These are phyloP conservation scores for Fraxinus sp. DNA, from an alignment of 305 asterid species.

Conservation along the genomic window DNA sequence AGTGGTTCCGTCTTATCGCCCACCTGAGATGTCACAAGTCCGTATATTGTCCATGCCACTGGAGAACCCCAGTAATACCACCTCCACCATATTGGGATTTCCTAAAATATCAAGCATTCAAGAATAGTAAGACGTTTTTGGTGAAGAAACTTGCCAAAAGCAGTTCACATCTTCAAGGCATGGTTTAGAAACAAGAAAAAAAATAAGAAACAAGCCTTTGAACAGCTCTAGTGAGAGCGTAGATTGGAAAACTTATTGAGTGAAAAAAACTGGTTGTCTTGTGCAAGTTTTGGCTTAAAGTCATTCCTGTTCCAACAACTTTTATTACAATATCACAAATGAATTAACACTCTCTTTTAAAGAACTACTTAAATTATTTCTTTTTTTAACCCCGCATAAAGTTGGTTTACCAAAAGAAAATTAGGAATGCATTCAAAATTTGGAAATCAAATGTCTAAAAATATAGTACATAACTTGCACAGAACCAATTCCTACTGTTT, in stretches of 20 bases:
- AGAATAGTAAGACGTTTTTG: neutral
- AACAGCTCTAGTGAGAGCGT: neutral
- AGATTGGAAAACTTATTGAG: neutral
- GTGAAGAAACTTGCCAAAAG: neutral
- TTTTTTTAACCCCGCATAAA: neutral
- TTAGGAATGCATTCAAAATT: neutral
- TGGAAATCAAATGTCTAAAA: neutral
- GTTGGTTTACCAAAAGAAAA: neutral
- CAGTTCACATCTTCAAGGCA: neutral
- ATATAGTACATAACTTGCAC: neutral
- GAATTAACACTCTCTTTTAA: neutral
- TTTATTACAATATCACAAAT: neutral
- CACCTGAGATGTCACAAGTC: conserved; percentile 78
- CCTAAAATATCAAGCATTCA: conserved; percentile 39
- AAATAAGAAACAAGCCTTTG: neutral
- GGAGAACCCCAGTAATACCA: conserved; percentile 99
- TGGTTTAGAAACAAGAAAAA: neutral
- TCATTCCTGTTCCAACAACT: neutral
- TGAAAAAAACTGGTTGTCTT: neutral
- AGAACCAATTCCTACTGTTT: neutral
- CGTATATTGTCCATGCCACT: conserved; percentile 87
- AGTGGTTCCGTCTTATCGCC: conserved; percentile 47
- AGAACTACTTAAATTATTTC: neutral
- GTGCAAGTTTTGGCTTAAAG: neutral
- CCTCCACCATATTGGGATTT: conserved; percentile 97